Evolutionary conservation across 352 stramenopile species (phyloP).

Genomic region (Albugo laibachii): DNA sequence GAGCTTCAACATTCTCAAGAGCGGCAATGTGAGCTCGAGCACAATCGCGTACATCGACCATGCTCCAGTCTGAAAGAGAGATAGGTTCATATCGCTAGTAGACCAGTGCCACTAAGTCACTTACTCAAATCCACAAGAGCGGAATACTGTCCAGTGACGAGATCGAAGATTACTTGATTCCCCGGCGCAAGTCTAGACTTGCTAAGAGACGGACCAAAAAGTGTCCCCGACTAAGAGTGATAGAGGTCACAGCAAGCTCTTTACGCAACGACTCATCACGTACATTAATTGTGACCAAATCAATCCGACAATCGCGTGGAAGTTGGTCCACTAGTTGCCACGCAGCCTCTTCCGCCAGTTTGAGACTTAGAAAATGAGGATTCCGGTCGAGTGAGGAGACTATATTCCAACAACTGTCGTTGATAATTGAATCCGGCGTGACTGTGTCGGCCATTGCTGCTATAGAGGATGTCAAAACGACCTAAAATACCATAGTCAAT

Average conservation of each 20-base stretch:
- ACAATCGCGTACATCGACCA: conserved; percentile 75
- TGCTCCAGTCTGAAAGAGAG: conserved; percentile 43
- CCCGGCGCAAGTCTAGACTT: conserved; percentile 68
- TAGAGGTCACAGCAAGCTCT: not conserved
- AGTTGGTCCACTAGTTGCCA: conserved; percentile 79
- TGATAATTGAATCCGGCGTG: conserved; percentile 52
- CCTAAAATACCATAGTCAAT: conserved; percentile 5
- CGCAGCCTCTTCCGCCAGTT: conserved; percentile 68
- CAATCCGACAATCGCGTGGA: conserved; percentile 53
- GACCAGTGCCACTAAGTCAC: not conserved
- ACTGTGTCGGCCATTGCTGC: conserved; percentile 72
- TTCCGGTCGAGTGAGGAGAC: conserved; percentile 67
- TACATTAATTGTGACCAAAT: conserved; percentile 78
- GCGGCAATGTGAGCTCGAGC: conserved; percentile 58
- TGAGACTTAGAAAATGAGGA: conserved; percentile 75
- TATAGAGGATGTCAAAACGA: conserved; percentile 72
- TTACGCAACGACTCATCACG: conserved; percentile 5
- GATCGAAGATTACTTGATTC: conserved; percentile 76
- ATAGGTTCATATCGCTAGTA: not conserved
- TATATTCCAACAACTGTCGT: conserved; percentile 74
- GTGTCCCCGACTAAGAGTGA: conserved; percentile 31
- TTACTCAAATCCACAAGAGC: conserved; percentile 69
- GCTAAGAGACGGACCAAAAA: conserved; percentile 63
- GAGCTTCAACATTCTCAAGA: conserved; percentile 66
- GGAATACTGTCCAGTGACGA: conserved; percentile 74